These are phyloP conservation scores for Persicaria tinctoria DNA, from an alignment of 148 eudicot species.

Conservation along the genomic window DNA sequence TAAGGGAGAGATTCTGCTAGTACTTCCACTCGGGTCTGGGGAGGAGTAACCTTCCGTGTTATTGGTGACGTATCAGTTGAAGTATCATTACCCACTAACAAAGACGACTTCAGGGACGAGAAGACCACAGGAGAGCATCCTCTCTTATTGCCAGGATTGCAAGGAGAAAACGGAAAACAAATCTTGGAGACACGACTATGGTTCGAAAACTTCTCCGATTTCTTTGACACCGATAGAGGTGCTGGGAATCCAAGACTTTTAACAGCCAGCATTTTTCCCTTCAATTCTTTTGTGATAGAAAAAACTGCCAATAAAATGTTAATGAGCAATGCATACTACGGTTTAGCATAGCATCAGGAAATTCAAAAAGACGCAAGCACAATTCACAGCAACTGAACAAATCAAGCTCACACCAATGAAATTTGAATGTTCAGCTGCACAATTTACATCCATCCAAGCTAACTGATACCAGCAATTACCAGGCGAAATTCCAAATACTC, in stretches of 20 bases:
- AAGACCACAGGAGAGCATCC: background rate
- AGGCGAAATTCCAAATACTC: background rate
- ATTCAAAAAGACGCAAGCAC: too few relatives aligned
- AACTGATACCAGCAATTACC: background rate
- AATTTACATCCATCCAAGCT: too few relatives aligned
- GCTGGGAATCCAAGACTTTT: slow-evolving; percentile 10
- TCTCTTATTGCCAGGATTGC: background rate
- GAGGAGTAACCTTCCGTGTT: slow-evolving; percentile 17
- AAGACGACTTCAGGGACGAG: background rate
- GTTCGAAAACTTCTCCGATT: background rate
- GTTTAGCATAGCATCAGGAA: too few relatives aligned
- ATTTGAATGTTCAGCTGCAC: too few relatives aligned
- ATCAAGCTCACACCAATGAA: too few relatives aligned
- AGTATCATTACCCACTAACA: background rate
- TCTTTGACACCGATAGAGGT: background rate
- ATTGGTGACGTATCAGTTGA: background rate
- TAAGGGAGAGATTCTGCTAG: slow-evolving; percentile 71
- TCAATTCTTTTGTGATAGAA: background rate
- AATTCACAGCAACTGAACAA: too few relatives aligned
- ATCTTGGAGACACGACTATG: background rate
- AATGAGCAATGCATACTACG: background rate
- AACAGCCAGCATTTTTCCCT: slow-evolving; percentile 11
- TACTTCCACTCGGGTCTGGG: slow-evolving; percentile 55
- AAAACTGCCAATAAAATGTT: background rate
- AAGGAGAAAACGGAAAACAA: slow-evolving; percentile 3